A percentile compares a stretch with the other conserved stretches of the same genome.
These are phyloP conservation scores for Fomitopsis betulina DNA, from an alignment of 1,284 basidiomycete species.

Conservation along the genomic window DNA sequence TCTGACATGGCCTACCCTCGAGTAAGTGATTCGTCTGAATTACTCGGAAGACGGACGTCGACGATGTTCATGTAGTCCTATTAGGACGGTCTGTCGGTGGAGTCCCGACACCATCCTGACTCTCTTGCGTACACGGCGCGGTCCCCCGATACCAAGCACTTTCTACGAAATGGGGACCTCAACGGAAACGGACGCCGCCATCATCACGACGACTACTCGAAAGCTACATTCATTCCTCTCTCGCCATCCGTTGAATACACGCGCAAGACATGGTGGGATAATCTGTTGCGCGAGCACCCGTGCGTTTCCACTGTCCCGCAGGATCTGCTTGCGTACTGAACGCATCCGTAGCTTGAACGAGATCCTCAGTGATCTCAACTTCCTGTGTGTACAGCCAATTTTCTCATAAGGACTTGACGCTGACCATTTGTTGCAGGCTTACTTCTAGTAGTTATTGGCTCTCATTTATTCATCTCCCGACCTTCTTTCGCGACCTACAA, in stretches of 20 bases:
- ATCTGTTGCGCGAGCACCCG: constrained; percentile 48
- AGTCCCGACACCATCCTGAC: constrained; percentile 21
- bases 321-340: constrained; percentile 6
- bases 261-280: constrained; percentile 61
- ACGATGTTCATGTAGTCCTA: constrained; percentile 30
- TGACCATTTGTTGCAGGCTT: constrained; percentile 24
- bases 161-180: constrained; percentile 16
- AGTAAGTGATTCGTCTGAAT: constrained; percentile 22
- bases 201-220: constrained; percentile 11
- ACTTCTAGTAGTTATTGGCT: constrained; percentile 52
- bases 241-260: constrained; percentile 39
- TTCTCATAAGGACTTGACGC: not conserved
- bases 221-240: constrained; percentile 18
- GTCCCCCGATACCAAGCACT: constrained; percentile 12
- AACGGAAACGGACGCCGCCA: constrained; percentile 13
- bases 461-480: constrained; percentile 56
- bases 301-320: constrained; percentile 21
- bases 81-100: constrained; percentile 26
- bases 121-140: constrained; percentile 18
- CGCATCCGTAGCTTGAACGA: constrained; percentile 38
- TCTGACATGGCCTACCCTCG: constrained; percentile 28
- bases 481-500: constrained; percentile 49
- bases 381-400: constrained; percentile 40
- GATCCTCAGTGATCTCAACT: constrained; percentile 49
- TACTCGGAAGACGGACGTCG: constrained; percentile 18